Evolutionary conservation across 176 grass and related monocot genomes (phyloP).

Genomic region (Dactylis glomerata): DNA sequence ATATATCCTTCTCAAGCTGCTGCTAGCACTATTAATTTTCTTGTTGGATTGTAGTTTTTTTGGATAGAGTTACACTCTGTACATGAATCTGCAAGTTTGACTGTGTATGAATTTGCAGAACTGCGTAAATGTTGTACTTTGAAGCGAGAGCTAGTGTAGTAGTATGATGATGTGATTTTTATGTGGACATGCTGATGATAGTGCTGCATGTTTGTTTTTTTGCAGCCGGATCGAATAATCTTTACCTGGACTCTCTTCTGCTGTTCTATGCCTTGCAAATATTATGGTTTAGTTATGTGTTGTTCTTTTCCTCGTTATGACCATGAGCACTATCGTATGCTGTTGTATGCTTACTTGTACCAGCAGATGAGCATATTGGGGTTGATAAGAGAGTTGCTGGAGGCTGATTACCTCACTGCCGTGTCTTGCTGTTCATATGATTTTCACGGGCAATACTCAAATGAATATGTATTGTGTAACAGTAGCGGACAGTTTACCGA

Average conservation of each 20-base stretch:
- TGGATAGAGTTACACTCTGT: constrained; percentile 5
- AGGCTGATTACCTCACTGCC: too few relatives aligned
- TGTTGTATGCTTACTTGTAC: too few relatives aligned
- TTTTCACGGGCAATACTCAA: too few relatives aligned
- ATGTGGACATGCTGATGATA: background rate
- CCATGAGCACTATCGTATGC: background rate
- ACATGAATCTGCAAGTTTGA: constrained; percentile 5
- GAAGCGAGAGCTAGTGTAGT: background rate
- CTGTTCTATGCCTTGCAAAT: background rate
- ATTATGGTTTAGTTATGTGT: background rate
- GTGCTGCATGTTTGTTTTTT: background rate
- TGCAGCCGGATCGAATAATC: too few relatives aligned
- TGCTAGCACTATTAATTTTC: constrained; percentile 20
- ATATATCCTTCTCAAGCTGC: constrained; percentile 6
- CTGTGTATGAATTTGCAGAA: background rate
- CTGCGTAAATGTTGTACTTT: background rate
- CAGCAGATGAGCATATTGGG: too few relatives aligned
- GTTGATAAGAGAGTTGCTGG: too few relatives aligned
- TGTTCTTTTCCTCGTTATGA: background rate
- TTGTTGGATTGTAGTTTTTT: constrained; percentile 1
- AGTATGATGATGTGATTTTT: background rate
- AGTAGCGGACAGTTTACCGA: too few relatives aligned
- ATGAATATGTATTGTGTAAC: too few relatives aligned
- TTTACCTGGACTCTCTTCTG: background rate
- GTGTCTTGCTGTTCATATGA: too few relatives aligned